Base-by-base conservation (phyloP, 2,329 filamentous ascomycete genomes). In the Malbranchea cinnamomea region DNA sequence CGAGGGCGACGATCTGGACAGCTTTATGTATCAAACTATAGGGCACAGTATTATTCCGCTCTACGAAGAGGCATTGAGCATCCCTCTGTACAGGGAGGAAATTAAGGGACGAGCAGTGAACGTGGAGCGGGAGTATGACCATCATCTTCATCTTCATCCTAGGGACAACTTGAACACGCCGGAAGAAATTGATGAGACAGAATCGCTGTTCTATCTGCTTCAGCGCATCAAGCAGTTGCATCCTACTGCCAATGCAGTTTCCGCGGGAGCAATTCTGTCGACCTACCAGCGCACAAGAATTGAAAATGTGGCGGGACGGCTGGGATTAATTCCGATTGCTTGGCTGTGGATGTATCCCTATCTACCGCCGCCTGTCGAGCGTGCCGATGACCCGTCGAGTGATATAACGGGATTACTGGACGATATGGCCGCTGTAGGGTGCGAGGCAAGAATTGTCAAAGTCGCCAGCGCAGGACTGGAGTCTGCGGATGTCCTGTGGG, bases 21-120 rank as follows among this genome's bases (percentile, higher is more conserved):
- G 85, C 60, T 95, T 89, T 73, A 98, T 98, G 89, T 98, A 95
- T 63, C 89, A 98, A 62, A 98, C 89, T 3, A 81, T 94, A 36
- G 89, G 89, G 8, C 83, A 95, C 55, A 68, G 73, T 34, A 63
- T 94, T 11, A 77, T 95, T 34, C 83, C 85, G 2, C 67, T 93
- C 10, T 95, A 94, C 50, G 74, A 76, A 36, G 55, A 69, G 27
- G 84, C 82, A 19, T 74, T 93, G 2, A 73, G 67, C 0, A 64
- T 95, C 19, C 87, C 87, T 14, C 65, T 98, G 2, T 94, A 89
- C 54, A 75, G 89, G 12, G 71, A 76, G 42, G 62, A 72, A 31
- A 94, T 95, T 42, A 49, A 54, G 2, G 89, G 87, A 23, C 61
- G 58, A 4, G 78, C 82, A 1, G 65, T 78, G 13, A 73, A 83